Base-by-base conservation (phyloP, 164 flowering plant genomes). In the Liriodendron chinense region DNA sequence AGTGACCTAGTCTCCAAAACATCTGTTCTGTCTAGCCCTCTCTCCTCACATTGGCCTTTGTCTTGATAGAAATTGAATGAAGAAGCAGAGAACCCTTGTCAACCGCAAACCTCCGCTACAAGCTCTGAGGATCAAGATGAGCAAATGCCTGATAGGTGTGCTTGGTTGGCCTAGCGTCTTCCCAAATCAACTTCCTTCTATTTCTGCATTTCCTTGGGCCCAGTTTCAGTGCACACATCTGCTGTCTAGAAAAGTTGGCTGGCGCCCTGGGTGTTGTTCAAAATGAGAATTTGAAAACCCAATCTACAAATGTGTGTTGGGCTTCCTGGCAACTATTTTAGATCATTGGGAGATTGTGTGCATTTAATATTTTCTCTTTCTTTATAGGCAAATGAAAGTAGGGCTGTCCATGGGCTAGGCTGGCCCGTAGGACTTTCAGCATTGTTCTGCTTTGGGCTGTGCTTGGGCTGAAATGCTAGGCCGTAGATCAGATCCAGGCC, bases 41-140 rank as follows among this genome's bases (percentile, higher is more conserved):
- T 69, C 66, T 72, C 80, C 77, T 88, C 71, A 77, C 75, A 9
- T 72, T 50, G 71, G 56, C 56, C 57, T 84, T 53, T 88, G 22
- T 80, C 79, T 87, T 87, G 80, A 73, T 88, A 92, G 97, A 91
- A 93, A 92, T 77, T 89, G 80, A 88, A 86, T 78, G 93, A 85
- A 73, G 94, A 77, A 79, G 89, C 78, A 74, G 75, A 83, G 53
- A 65, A 79, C 75, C 65, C 2, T 74, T 2, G 53, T 69, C 84
- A 77, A 78, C 76, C 85, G 56, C 84, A 82, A 21, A 74, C 76
- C 28, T 72, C 88, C 10, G 75, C 83, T 59, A 59, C 89, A 75
- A 80, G 76, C 78, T 82, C 89, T 50, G 69, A 78, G 68, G 69
- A 79, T 69, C 82, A 77, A 68, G 75, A 69, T 78, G 87, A 63